Base-by-base conservation (phyloP, 2,329 filamentous ascomycete genomes). In the Trichoderma sp. region DNA sequence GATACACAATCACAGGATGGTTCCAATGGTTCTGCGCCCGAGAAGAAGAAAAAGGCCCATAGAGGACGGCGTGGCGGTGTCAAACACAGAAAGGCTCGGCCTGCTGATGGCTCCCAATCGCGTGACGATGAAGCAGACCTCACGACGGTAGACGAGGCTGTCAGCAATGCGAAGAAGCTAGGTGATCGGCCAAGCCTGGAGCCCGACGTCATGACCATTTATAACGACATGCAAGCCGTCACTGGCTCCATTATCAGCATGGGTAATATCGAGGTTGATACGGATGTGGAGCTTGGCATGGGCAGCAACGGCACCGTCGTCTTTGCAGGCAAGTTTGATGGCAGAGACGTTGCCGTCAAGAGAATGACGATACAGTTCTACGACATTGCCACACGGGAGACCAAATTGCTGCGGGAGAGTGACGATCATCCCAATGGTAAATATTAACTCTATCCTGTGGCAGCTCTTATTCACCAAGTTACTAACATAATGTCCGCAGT, bases 241-340 rank as follows among this genome's bases (percentile, higher is more conserved):
- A 88, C 87, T 2, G 87, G 87, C 0, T 85, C 88, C 4, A 86
- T 88, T 63, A 84, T 91, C 75, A 87, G 85, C 68, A 89, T 92
- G 79, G 89, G 88, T 34, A 88, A 87, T 70, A 86, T 92, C 2
- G 87, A 90, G 75, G 89, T 92, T 67, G 86, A 91, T 74, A 87
- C 87, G 58, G 87, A 90, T 59, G 84, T 87, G 76, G 87, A 91
- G 74, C 84, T 92, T 34, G 90, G 90, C 26, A 91, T 93, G 72
- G 96, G 96, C 69, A 98, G 95, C 80, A 97, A 98, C 78, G 96
- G 96, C n/a, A 99, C 96, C 0, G 90, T 97, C 68, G 96, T 99
- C 0, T 98, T 96, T 80, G 92, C 93, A 63, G 96, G 96, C n/a
- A 93, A 91, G 68, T 98, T 97, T 79, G 96, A 97, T 80, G 94